Evolutionary conservation across 192 early-diverging fungal genomes (phyloP), one percentile per base, ranked within the genome.

Genomic region (Pilobolus umbonatus): DNA sequence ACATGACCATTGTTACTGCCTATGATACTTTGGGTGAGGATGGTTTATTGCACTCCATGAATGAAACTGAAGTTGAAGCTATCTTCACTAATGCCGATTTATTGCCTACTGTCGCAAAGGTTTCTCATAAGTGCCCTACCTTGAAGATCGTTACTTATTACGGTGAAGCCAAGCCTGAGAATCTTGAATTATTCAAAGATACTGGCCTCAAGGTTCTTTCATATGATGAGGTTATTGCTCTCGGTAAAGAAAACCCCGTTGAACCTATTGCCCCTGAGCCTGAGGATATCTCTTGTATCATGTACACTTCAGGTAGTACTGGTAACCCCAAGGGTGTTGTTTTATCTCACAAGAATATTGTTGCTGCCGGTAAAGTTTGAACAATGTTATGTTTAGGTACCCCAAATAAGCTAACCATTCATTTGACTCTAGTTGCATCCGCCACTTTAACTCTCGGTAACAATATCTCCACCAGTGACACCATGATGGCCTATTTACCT

Each of bases 261-360:
- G 80, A 80, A 6, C 73, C 84, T 29, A 57, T 57, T 25, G 80
- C 84, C 12, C 91, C 93, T 17, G 72, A 55, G 12, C 61, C 80
- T 9, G 85, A 88, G 51, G 90, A 92, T 55, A 72, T 75, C 17
- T 78, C 81, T 75, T 79, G 88, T 55, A 90, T 97, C 56, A 94
- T 97, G 92, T 97, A 86, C 63, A 91, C 86, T 12, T 87, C 85
- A 62, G 89, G 95, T 30, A 85, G 84, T 11, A 98, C 93, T n/a
- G 93, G 95, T 19, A 83, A 84, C 64, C 94, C 96, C 53, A 94
- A 95, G 70, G 95, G 95, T 60, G 94, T 93, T 36, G 64, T 92
- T 58, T 72, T 98, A 7, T 80, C 83, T 46, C 93, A 98, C 66
- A 60, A 74, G 47, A 93, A 92, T 65, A 65, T 95, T 51, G 77